Percentiles rank a stretch among this genome's conserved stretches.
Evolutionary conservation across 148 eudicot genomes (phyloP).

Genomic region (Amaranthus palmeri): DNA sequence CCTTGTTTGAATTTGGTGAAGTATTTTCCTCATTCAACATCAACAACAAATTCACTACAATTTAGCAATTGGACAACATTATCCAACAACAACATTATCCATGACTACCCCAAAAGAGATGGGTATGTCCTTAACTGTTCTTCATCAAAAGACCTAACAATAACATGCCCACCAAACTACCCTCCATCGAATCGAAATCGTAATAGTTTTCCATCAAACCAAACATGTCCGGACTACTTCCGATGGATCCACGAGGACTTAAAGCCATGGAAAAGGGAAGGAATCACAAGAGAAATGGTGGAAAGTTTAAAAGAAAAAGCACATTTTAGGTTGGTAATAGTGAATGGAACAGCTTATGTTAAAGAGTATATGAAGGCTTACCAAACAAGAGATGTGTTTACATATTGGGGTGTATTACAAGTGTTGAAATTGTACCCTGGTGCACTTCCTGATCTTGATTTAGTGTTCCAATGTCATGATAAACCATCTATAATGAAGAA

Average conservation of each 20-base stretch:
- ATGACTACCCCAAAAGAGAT: conserved; percentile 24
- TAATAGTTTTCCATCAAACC: not conserved
- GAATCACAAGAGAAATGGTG: conserved; percentile 49
- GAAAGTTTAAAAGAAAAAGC: conserved; percentile 28
- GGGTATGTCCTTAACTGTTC: conserved; percentile 30
- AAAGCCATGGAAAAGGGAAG: conserved; percentile 37
- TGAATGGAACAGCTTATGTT: conserved; percentile 54
- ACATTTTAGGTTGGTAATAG: conserved; percentile 47
- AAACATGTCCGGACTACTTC: conserved; percentile 57
- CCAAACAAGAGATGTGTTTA: conserved; percentile 43
- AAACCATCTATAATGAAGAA: conserved; percentile 27
- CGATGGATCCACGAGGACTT: conserved; percentile 63
- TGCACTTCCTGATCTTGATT: conserved; percentile 49
- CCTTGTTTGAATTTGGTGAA: not conserved
- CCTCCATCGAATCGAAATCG: conserved; percentile 1
- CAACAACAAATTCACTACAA: conserved; percentile 22
- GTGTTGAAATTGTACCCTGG: conserved; percentile 60
- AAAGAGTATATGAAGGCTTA: conserved; percentile 39
- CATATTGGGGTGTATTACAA: conserved; percentile 59
- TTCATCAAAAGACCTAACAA: conserved; percentile 18
- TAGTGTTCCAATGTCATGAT: conserved; percentile 58
- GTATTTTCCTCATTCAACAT: conserved; percentile 15
- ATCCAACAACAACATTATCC: conserved; percentile 11
- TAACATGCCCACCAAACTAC: conserved; percentile 44
- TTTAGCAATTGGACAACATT: conserved; percentile 5